These are phyloP conservation scores for Trametes polyzona DNA, from an alignment of 1,284 basidiomycete species.

Conservation along the genomic window DNA sequence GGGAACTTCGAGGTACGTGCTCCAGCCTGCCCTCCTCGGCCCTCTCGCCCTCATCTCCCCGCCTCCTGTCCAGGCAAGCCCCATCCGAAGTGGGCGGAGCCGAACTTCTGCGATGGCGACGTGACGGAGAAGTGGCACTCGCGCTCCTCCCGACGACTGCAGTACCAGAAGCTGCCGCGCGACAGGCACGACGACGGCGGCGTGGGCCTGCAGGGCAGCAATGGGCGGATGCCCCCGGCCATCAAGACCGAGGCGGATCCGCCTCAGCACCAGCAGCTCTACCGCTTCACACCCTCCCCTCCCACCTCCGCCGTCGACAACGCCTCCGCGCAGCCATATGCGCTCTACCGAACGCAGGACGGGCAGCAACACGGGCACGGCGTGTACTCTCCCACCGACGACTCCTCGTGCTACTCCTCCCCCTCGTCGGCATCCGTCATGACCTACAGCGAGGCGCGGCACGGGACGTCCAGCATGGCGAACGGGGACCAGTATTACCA, in stretches of 20 bases:
- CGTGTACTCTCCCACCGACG: conserved; percentile 30
- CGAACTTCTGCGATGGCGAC: conserved; percentile 75
- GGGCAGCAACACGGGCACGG: conserved; percentile 25
- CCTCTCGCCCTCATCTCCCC: conserved; percentile 1
- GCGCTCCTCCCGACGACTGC: conserved; percentile 63
- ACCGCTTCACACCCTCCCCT: conserved; percentile 36
- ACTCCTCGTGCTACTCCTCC: conserved; percentile 32
- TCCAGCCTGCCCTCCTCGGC: conserved; percentile 1
- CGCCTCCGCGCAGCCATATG: conserved; percentile 19
- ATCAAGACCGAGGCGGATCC: conserved; percentile 40
- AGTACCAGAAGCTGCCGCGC: conserved; percentile 32
- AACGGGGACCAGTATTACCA: conserved; percentile 33
- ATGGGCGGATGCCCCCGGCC: conserved; percentile 26
- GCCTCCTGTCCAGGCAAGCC: conserved; percentile 63
- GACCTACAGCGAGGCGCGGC: conserved; percentile 32
- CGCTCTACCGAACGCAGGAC: conserved; percentile 25
- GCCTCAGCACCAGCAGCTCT: conserved; percentile 33
- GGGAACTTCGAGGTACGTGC: conserved; percentile 73
- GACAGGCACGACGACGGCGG: conserved; percentile 26
- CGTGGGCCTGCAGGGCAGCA: conserved; percentile 9
- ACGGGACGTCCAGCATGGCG: conserved; percentile 19
- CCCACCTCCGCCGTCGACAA: conserved; percentile 28
- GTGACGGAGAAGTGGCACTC: conserved; percentile 83
- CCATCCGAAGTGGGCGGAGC: conserved; percentile 81
- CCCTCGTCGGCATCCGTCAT: conserved; percentile 40